These are phyloP conservation scores for Komagataella phaffii DNA, from an alignment of 805 yeast species.

Conservation along the genomic window DNA sequence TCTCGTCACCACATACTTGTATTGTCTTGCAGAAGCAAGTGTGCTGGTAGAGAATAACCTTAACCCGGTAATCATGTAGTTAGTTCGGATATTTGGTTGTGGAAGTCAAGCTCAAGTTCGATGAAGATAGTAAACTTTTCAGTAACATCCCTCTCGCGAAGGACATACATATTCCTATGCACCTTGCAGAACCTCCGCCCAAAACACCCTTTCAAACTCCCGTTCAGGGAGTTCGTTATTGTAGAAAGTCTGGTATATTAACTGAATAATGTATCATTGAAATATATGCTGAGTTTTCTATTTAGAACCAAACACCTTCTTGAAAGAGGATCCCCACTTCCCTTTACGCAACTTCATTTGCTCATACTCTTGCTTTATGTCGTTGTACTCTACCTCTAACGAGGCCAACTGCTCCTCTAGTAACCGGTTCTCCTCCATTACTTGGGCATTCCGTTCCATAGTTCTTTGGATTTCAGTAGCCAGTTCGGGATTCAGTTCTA, in stretches of 20 bases:
- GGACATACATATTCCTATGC: neutral
- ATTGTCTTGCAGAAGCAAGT: conserved; percentile 12
- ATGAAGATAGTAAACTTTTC: neutral
- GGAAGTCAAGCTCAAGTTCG: neutral
- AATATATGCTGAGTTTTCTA: neutral
- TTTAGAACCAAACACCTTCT: conserved; percentile 11
- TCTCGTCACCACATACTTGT: conserved; percentile 32
- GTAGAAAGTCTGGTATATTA: neutral
- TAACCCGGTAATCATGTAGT: neutral
- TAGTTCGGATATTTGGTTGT: neutral
- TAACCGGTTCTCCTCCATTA: conserved; percentile 47
- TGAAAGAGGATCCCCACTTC: conserved; percentile 18
- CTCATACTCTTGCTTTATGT: conserved; percentile 19
- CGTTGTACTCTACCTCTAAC: conserved; percentile 20
- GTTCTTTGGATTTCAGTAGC: conserved; percentile 43
- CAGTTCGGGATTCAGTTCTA: conserved; percentile 15
- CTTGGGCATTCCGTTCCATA: conserved; percentile 48
- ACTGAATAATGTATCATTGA: neutral
- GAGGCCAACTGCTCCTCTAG: conserved; percentile 38
- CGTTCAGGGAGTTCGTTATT: neutral
- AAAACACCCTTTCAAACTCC: neutral
- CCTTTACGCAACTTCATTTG: conserved; percentile 17
- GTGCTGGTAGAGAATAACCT: conserved; percentile 13
- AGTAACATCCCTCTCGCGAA: neutral
- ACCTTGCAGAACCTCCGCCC: no score